A percentile compares a stretch with the other conserved stretches of the same genome.
Conservation (phyloP, 2,329 filamentous ascomycete genomes). For the Colletotrichum sp. region DNA sequence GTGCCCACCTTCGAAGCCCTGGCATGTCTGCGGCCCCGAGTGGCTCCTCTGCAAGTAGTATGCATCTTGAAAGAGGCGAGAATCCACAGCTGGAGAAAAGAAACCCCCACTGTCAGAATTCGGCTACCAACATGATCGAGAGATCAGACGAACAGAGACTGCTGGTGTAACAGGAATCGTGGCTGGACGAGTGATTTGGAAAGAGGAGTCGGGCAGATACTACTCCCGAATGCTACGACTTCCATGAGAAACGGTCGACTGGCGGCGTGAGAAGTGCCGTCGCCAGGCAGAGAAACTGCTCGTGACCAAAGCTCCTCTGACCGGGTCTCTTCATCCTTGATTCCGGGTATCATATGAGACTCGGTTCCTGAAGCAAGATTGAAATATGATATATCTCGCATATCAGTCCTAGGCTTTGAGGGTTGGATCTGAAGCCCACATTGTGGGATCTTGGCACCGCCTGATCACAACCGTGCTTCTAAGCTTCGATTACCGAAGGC, state of each 20-base stretch:
- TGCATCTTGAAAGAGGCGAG: background rate
- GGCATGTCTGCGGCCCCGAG: background rate
- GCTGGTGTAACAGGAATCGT: background rate
- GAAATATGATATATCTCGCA: background rate
- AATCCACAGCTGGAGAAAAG: conserved; percentile 7
- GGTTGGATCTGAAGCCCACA: background rate
- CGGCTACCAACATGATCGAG: background rate
- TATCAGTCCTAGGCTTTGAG: background rate
- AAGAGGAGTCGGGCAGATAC: background rate
- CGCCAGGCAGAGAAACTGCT: background rate
- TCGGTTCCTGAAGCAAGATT: background rate
- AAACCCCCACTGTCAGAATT: background rate
- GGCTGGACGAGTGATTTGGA: background rate
- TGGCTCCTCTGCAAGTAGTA: background rate
- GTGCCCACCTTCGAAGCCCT: background rate
- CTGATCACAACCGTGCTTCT: background rate
- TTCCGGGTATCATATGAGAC: background rate
- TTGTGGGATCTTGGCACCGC: background rate
- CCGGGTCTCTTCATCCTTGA: background rate
- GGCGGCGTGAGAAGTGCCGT: background rate
- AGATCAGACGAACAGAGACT: background rate
- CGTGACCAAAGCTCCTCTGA: too few relatives aligned
- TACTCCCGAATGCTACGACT: background rate
- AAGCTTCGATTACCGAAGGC: background rate
- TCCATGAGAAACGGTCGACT: background rate